Evolutionary conservation across 768 basidiomycete genomes (phyloP).

Genomic region (Termitomyces sp.): DNA sequence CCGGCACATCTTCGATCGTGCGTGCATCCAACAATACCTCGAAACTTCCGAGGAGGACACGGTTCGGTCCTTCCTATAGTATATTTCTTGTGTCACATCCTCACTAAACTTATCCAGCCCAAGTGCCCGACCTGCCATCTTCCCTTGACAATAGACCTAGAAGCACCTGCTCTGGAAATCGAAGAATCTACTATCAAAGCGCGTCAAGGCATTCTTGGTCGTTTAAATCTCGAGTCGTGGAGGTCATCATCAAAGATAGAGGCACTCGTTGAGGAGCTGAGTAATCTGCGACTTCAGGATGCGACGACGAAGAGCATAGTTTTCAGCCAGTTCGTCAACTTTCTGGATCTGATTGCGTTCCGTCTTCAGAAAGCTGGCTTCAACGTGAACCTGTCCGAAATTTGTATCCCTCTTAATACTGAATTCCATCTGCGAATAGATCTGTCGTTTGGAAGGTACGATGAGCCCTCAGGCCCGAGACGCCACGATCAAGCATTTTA

Average conservation of each 20-base stretch:
- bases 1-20: constrained; percentile 91
- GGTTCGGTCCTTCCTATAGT: constrained; percentile 32
- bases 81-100: background rate
- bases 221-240: constrained; percentile 86
- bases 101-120: constrained; percentile 43
- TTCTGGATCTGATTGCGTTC: constrained; percentile 90
- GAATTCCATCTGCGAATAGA: constrained; percentile 32
- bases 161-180: constrained; percentile 85
- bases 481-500: constrained; percentile 92
- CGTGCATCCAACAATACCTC: constrained; percentile 93
- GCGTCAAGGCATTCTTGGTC: constrained; percentile 91
- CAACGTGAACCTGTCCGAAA: constrained; percentile 44
- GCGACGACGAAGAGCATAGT: constrained; percentile 94
- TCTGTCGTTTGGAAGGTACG: constrained; percentile 92
- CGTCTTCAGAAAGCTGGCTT: constrained; percentile 91
- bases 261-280: constrained; percentile 90
- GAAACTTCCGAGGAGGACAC: constrained; percentile 62
- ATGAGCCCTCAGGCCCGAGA: constrained; percentile 97
- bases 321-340: constrained; percentile 93
- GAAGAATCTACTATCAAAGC: constrained; percentile 47
- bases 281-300: constrained; percentile 77
- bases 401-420: background rate
- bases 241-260: constrained; percentile 97
- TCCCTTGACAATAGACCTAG: constrained; percentile 90
- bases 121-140: constrained; percentile 94